Evolutionary conservation across 2,329 filamentous ascomycete genomes (phyloP), one percentile per base, ranked within the genome.

Genomic region (Knufia fluminis): DNA sequence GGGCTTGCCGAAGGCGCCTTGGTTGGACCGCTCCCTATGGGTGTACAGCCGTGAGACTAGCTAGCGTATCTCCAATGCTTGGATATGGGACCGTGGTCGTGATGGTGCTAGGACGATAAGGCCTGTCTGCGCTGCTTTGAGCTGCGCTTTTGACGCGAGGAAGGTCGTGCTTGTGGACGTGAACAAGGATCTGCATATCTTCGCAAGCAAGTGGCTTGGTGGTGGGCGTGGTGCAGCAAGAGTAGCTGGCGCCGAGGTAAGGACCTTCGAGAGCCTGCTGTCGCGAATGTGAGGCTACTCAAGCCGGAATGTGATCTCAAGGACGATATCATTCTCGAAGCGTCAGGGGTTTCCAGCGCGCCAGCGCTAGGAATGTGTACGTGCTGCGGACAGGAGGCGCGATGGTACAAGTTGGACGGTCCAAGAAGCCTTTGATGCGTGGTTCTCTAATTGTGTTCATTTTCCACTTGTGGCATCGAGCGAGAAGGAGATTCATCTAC

Each of bases 151-250:
- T 9, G 79, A 79, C 22, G 81, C 79, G 53, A 72, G 72, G 1
- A 68, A 72, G 28, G 73, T 84, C 20, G 78, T 77, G 2, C 78
- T 81, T 36, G 74, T 77, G 12, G 81, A 84, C 57, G 67, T 83
- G 9, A 77, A 80, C 52, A 69, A 70, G 31, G 75, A 76, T 1
- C 78, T 80, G 7, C 73, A 84, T 31, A 66, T 75, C 52, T 82
- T 82, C 59, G 80, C 63, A 12, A 50, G 39, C 32, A 43, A 33
- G 10, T 52, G 54, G 48, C 50, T 46, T 31, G 26, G 26, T 35
- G 14, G 44, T 28, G 31, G 19, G 9, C 32, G 24, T 31, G 42
- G 42, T 9, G 42, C 42, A 3, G 42, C 42, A n/a, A 32, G n/a
- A n/a, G 8, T 9, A 7, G 42, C 42, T 2, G 42, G 23, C 10